Evolutionary conservation across 2,329 filamentous ascomycete species (phyloP), one percentile per base, ranked within the genome.

Genomic region (Anthostomella pinea): DNA sequence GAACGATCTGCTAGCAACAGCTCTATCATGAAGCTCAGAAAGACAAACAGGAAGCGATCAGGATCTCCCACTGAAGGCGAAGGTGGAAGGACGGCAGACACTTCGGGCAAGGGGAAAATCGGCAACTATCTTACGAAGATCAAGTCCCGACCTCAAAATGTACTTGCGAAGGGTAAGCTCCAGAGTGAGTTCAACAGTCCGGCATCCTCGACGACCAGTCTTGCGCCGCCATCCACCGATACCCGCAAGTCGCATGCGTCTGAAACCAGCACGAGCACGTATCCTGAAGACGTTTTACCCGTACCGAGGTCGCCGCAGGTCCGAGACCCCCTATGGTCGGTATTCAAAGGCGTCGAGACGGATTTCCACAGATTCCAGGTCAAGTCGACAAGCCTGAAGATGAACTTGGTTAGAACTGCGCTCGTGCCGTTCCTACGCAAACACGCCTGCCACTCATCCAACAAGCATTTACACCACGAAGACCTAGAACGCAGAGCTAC

Each of bases 401-500:
- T 87, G 46, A 82, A 80, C 46, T 75, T 90, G 29, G 75, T 95
- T 38, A 81, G 88, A 22, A 73, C 73, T 6, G 72, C 77, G 1
- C 70, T 95, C 4, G 63, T 95, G 13, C 86, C 88, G 0, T 95
- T 95, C 52, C 66, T 96, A 27, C 75, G 79, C 39, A 81, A 76
- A 33, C 82, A 89, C 51, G 75, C 77, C 41, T 67, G 75, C 21
- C 83, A 91, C 53, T 66, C 77, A 2, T 87, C 85, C 7, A 83
- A 79, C 51, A 66, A 63, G 41, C 58, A 59, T 11, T 68, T 95
- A 29, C 69, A 77, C n/a, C 73, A 87, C 2, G 87, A 95, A 64
- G 87, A 95, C 57, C 64, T 95, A 28, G 89, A 96, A 53, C 77
- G 85, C 22, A 77, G 90, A 41, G 77, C 85, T 2, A 81, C 80